Conservation (phyloP, 371 early-diverging fungal genomes). For the Actinomucor elegans region DNA sequence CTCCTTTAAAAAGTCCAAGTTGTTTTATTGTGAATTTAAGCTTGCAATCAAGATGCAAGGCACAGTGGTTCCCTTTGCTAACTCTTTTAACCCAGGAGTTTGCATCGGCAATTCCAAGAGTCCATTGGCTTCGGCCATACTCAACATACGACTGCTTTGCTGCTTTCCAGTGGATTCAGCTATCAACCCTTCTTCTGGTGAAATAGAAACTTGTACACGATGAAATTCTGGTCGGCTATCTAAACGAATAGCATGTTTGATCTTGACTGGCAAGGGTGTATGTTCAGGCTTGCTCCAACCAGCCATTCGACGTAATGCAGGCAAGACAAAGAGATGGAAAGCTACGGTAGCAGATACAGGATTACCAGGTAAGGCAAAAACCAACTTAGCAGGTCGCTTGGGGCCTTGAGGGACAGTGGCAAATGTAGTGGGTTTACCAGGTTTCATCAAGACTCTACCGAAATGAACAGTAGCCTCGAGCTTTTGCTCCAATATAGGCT, state of each 20-base stretch:
- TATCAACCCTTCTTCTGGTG: conserved; percentile 25
- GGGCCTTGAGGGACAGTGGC: conserved; percentile 64
- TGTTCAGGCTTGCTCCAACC: conserved; percentile 52
- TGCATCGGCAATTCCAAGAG: conserved; percentile 64
- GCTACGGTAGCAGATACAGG: conserved; percentile 90
- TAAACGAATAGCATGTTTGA: conserved; percentile 59
- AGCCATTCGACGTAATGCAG: conserved; percentile 76
- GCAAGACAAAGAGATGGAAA: conserved; percentile 86
- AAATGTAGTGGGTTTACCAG: conserved; percentile 94
- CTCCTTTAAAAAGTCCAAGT: too few relatives aligned
- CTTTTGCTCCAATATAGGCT: conserved; percentile 77
- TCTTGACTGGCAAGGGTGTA: conserved; percentile 62
- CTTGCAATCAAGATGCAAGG: conserved; percentile 38
- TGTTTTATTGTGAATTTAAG: conserved; percentile 7
- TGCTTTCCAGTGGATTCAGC: conserved; percentile 76
- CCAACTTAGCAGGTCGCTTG: conserved; percentile 33
- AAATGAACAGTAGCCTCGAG: conserved; percentile 80
- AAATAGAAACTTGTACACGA: conserved; percentile 56
- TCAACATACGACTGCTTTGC: conserved; percentile 79
- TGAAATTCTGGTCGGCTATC: conserved; percentile 90
- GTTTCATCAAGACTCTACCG: conserved; percentile 92
- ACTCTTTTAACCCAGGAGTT: conserved; percentile 21
- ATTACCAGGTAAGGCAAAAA: conserved; percentile 93
- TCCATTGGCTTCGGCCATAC: conserved; percentile 80
- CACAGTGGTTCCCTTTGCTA: conserved; percentile 25